These are phyloP conservation scores for Clarireedia monteithiana DNA, from an alignment of 2,329 filamentous ascomycete species.

Conservation along the genomic window DNA sequence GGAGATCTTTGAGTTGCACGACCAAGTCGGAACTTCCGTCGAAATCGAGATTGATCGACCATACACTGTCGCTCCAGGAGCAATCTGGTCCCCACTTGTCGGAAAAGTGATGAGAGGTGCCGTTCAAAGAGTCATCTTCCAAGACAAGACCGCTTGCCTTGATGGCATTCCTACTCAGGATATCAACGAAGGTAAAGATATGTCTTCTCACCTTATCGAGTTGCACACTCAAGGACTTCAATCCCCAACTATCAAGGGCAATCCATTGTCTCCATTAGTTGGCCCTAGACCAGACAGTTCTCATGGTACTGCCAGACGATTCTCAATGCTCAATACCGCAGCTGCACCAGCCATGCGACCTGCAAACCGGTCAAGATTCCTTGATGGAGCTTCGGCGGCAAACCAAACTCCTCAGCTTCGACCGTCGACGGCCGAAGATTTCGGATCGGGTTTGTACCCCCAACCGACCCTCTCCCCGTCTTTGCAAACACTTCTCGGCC, in stretches of 20 bases:
- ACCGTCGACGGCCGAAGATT: conserved; percentile 36
- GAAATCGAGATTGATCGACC: conserved; percentile 71
- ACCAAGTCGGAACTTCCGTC: conserved; percentile 64
- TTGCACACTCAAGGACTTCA: conserved; percentile 35
- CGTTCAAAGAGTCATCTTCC: conserved; percentile 69
- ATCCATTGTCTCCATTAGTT: conserved; percentile 26
- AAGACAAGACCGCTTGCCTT: conserved; percentile 65
- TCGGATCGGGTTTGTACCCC: conserved; percentile 39
- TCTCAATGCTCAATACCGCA: conserved; percentile 27
- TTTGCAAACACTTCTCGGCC: conserved; percentile 65
- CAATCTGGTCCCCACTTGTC: conserved; percentile 63
- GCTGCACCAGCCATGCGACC: conserved; percentile 29
- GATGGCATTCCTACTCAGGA: conserved; percentile 57
- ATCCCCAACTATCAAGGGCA: conserved; percentile 49
- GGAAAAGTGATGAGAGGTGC: conserved; percentile 61
- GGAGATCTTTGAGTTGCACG: conserved; percentile 75
- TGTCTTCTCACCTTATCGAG: conserved; percentile 57
- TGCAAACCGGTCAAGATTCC: conserved; percentile 27
- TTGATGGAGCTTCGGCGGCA: conserved; percentile 30
- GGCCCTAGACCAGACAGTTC: conserved; percentile 31
- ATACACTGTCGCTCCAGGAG: conserved; percentile 46
- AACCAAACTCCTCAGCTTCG: conserved; percentile 24
- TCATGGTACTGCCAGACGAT: conserved; percentile 26
- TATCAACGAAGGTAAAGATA: conserved; percentile 58
- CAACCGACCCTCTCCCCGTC: conserved; percentile 49